phyloP scores from a whole-genome alignment of 2,329 filamentous ascomycete genomes.

The Xylaria sp. region DNA sequence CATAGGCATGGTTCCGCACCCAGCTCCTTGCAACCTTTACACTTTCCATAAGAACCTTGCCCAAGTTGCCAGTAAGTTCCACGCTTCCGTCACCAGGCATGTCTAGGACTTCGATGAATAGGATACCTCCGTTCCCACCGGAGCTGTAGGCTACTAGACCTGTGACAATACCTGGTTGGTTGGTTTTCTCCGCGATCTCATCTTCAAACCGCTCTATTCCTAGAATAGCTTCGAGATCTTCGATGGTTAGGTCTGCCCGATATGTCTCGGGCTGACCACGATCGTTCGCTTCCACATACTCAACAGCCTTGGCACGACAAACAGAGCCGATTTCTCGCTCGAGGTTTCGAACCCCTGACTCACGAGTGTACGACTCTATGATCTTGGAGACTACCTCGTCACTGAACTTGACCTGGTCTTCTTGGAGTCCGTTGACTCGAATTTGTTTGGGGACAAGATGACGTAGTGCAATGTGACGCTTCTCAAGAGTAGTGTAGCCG shows the following conservation, averaged over 20 bases:
- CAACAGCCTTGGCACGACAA: slow-evolving; percentile 93
- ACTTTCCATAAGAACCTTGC: slow-evolving; percentile 95
- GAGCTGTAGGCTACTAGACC: slow-evolving; percentile 94
- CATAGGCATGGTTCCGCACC: slow-evolving; percentile 96
- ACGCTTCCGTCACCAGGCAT: slow-evolving; percentile 95
- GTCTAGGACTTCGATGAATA: slow-evolving; percentile 98
- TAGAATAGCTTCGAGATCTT: slow-evolving; percentile 89
- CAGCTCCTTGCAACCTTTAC: slow-evolving; percentile 96
- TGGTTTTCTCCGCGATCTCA: slow-evolving; percentile 88
- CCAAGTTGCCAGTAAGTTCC: slow-evolving; percentile 94
- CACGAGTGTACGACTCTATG: slow-evolving; percentile 95
- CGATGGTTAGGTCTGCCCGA: slow-evolving; percentile 75
- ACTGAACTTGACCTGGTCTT: slow-evolving; percentile 78
- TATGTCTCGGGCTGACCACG: slow-evolving; percentile 74
- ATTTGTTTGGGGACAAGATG: slow-evolving; percentile 98
- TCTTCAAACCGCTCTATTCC: slow-evolving; percentile 95
- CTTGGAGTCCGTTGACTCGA: slow-evolving; percentile 82
- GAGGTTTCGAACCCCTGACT: slow-evolving; percentile 93
- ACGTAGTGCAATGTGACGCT: slow-evolving; percentile 90
- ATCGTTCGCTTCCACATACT: slow-evolving; percentile 92
- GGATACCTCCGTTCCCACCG: slow-evolving; percentile 91
- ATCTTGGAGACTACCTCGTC: slow-evolving; percentile 92
- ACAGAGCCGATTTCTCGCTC: slow-evolving; percentile 96
- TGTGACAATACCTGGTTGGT: slow-evolving; percentile 90
- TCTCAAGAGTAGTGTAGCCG: slow-evolving; percentile 96